These are phyloP conservation scores for Podila epigama DNA, from an alignment of 192 early-diverging fungal species.

Conservation along the genomic window DNA sequence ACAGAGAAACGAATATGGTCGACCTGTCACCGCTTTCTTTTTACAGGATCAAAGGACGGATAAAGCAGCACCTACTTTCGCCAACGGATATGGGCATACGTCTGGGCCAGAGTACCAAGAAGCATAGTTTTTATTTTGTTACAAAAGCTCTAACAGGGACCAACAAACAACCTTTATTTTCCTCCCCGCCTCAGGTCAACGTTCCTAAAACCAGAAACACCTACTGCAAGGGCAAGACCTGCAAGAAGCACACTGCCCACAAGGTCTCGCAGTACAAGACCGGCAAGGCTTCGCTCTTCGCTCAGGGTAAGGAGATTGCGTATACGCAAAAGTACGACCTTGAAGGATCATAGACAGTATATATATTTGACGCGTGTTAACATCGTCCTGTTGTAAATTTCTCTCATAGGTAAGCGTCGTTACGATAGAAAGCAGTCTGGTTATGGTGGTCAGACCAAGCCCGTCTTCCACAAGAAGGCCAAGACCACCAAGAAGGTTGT, in stretches of 20 bases:
- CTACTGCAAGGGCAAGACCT: slow-evolving; percentile 97
- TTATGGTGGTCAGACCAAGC: slow-evolving; percentile 99
- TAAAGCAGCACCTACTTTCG: no score
- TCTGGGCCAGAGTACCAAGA: background rate
- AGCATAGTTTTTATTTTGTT: background rate
- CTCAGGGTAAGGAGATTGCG: slow-evolving; percentile 93
- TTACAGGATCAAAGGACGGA: no score
- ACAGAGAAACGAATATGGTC: no score
- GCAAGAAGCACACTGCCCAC: slow-evolving; percentile 99
- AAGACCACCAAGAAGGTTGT: slow-evolving; percentile 99
- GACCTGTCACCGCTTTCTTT: no score
- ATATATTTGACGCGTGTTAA: no score
- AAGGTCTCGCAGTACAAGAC: slow-evolving; percentile 99
- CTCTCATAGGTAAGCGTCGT: slow-evolving; percentile 77
- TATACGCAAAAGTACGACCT: background rate
- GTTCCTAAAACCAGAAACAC: slow-evolving; percentile 99
- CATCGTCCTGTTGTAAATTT: no score
- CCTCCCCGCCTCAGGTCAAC: slow-evolving; percentile 77
- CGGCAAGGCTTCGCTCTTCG: slow-evolving; percentile 98
- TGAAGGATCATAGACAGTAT: background rate
- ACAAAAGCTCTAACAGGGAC: background rate
- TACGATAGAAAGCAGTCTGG: slow-evolving; percentile 99
- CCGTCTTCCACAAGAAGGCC: slow-evolving; percentile 99
- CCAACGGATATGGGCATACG: no score
- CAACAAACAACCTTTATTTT: background rate